A percentile compares a stretch with the other conserved stretches of the same genome.
Evolutionary conservation across 2,329 filamentous ascomycete genomes (phyloP).

Genomic region (Thyridium curvatum): DNA sequence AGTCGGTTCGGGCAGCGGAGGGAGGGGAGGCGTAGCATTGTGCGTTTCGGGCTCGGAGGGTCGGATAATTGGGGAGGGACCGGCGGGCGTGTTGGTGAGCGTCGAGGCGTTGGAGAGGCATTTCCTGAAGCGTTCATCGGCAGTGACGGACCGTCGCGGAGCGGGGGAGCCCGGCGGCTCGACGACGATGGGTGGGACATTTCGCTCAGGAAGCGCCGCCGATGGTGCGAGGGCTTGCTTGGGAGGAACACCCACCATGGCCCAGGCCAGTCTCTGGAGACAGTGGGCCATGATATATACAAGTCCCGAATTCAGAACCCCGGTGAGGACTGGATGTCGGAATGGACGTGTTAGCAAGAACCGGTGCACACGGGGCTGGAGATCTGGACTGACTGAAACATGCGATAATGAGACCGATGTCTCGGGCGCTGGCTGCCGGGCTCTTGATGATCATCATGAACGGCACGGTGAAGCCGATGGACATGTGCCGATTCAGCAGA

Average conservation of each 20-base stretch:
- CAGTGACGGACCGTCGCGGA: background rate
- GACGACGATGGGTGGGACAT: too few species aligned
- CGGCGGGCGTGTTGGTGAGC: slow-evolving; percentile 2
- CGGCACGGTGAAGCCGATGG: slow-evolving; percentile 43
- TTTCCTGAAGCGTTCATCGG: slow-evolving; percentile 5
- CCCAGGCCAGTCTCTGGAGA: slow-evolving; percentile 13
- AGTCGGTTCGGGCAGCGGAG: background rate
- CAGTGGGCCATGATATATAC: slow-evolving; percentile 19
- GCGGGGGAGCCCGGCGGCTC: too few species aligned
- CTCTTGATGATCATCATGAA: slow-evolving; percentile 37
- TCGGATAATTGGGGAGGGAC: background rate
- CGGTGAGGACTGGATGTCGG: slow-evolving; percentile 18
- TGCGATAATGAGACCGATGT: slow-evolving; percentile 34
- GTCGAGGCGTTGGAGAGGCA: slow-evolving; percentile 13
- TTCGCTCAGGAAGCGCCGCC: too few species aligned
- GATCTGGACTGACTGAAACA: slow-evolving; percentile 33
- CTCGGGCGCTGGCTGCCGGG: slow-evolving; percentile 19
- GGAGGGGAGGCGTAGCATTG: too few species aligned
- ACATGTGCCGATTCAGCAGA: slow-evolving; percentile 44
- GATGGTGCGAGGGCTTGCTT: too few species aligned
- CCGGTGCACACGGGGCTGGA: background rate
- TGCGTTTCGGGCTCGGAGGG: background rate
- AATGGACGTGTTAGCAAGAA: background rate
- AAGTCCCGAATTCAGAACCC: slow-evolving; percentile 19
- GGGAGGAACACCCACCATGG: background rate